phyloP scores from a whole-genome alignment of 2,329 filamentous ascomycete genomes.

The Chaetothyriales sp. region DNA sequence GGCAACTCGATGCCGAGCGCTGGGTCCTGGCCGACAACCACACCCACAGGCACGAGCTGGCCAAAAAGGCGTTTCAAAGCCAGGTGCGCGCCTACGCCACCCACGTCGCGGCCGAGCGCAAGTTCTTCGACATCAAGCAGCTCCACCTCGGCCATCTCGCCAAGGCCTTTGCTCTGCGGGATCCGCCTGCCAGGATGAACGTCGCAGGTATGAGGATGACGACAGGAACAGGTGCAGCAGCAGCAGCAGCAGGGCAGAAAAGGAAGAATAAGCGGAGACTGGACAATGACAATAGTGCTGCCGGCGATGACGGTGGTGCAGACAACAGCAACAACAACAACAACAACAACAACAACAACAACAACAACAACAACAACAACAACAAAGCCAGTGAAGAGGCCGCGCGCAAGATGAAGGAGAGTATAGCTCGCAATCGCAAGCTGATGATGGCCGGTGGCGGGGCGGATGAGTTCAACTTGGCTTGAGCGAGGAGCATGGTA shows the following conservation, averaged over 20 bases:
- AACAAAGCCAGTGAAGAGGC: slow-evolving; percentile 26
- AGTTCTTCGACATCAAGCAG: slow-evolving; percentile 80
- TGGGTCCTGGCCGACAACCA: slow-evolving; percentile 50
- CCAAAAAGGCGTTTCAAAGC: slow-evolving; percentile 72
- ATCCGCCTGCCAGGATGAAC: slow-evolving; percentile 68
- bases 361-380: slow-evolving; percentile 16
- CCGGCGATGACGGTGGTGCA: slow-evolving; percentile 16
- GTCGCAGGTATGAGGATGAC: slow-evolving; percentile 25
- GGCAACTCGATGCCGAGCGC: slow-evolving; percentile 50
- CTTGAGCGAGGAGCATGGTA: too few relatives aligned
- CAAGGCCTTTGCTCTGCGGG: slow-evolving; percentile 81
- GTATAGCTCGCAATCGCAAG: slow-evolving; percentile 35
- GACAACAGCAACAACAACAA: slow-evolving; percentile 8
- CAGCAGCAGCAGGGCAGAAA: slow-evolving; percentile 19
- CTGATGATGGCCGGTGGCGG: slow-evolving; percentile 34
- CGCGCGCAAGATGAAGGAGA: slow-evolving; percentile 38
- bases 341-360: slow-evolving; percentile 24
- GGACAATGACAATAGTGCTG: slow-evolving; percentile 12
- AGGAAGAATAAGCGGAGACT: slow-evolving; percentile 22
- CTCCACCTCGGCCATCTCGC: slow-evolving; percentile 85
- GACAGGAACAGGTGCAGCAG: too few relatives aligned
- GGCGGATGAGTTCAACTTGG: slow-evolving; percentile 44
- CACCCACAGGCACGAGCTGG: slow-evolving; percentile 41
- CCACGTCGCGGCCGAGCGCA: slow-evolving; percentile 69
- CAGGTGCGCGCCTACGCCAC: slow-evolving; percentile 92